Evolutionary conservation across 1,284 basidiomycete genomes (phyloP).

Genomic region (Moesziomyces globuligerus): DNA sequence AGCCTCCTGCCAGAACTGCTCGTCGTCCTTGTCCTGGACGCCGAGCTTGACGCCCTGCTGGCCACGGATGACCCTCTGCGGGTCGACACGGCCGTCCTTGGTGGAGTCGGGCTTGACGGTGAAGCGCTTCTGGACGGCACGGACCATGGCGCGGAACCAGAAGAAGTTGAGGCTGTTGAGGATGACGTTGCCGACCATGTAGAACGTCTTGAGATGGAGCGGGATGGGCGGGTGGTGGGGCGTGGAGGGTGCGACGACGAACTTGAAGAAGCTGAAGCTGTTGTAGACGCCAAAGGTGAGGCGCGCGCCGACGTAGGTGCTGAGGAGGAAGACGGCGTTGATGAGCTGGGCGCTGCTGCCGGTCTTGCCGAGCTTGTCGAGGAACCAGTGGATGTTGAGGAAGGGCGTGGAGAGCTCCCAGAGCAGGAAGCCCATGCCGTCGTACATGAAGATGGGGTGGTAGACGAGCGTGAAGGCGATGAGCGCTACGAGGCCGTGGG

Average conservation of each 20-base stretch:
- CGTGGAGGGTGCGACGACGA: conserved; percentile 50
- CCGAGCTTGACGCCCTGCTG: conserved; percentile 51
- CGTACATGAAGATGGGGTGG: conserved; percentile 67
- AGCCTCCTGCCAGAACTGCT: conserved; percentile 51
- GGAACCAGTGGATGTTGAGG: conserved; percentile 69
- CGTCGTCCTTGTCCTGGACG: conserved; percentile 48
- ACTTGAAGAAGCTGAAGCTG: conserved; percentile 57
- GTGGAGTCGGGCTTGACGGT: conserved; percentile 25
- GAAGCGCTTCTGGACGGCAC: conserved; percentile 67
- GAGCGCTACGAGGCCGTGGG: conserved; percentile 66
- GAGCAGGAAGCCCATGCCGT: conserved; percentile 67
- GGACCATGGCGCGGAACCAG: conserved; percentile 68
- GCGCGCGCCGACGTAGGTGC: conserved; percentile 64
- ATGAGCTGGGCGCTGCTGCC: conserved; percentile 65
- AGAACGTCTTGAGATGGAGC: conserved; percentile 40
- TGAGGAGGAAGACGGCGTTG: conserved; percentile 65
- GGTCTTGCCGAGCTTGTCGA: conserved; percentile 68
- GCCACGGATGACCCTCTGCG: conserved; percentile 43
- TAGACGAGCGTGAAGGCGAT: conserved; percentile 63
- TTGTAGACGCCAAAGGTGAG: conserved; percentile 67
- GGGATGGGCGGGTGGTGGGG: conserved; percentile 51
- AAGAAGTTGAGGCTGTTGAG: conserved; percentile 67
- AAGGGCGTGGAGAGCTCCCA: conserved; percentile 68
- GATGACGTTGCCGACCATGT: conserved; percentile 51
- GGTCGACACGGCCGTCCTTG: conserved; percentile 24